Evolutionary conservation across 2,329 filamentous ascomycete genomes (phyloP).

Genomic region (Ceratocystis diversiconidia): DNA sequence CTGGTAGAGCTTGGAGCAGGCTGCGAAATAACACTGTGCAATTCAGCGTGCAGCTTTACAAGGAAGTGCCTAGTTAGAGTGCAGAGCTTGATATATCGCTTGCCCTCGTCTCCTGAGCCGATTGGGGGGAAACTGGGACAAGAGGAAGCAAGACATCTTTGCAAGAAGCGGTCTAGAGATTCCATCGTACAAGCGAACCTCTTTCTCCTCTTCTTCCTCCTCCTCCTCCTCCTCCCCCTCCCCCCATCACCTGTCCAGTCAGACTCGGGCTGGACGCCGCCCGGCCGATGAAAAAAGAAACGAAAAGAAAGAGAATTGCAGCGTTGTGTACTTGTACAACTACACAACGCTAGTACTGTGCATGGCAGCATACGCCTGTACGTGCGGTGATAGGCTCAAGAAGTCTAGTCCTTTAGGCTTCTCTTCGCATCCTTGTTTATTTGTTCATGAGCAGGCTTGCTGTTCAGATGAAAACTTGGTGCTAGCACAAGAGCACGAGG

Average conservation of each 20-base stretch:
- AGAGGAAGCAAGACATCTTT: not conserved
- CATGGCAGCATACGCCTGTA: no score
- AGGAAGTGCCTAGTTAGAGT: not conserved
- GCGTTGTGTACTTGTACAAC: not conserved
- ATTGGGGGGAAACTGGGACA: not conserved
- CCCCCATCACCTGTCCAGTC: no score
- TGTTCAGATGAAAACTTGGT: not conserved
- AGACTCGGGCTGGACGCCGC: not conserved
- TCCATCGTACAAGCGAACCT: not conserved
- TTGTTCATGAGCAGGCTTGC: no score
- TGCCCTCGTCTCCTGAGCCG: not conserved
- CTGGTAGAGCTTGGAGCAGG: not conserved
- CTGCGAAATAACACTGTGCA: not conserved
- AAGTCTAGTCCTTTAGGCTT: no score
- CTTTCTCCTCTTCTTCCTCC: not conserved
- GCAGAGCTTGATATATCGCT: not conserved
- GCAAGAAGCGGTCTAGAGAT: slow-evolving; percentile 2
- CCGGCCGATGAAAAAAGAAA: not conserved
- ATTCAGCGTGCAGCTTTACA: not conserved
- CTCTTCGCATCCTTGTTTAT: no score
- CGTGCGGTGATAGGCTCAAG: no score
- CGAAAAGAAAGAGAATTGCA: not conserved
- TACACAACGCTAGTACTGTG: not conserved
- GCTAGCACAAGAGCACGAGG: not conserved
- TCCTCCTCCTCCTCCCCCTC: no score